Evolutionary conservation across 345 rosid species (phyloP), one percentile per base, ranked within the genome.

Genomic region (Turnera subulata): DNA sequence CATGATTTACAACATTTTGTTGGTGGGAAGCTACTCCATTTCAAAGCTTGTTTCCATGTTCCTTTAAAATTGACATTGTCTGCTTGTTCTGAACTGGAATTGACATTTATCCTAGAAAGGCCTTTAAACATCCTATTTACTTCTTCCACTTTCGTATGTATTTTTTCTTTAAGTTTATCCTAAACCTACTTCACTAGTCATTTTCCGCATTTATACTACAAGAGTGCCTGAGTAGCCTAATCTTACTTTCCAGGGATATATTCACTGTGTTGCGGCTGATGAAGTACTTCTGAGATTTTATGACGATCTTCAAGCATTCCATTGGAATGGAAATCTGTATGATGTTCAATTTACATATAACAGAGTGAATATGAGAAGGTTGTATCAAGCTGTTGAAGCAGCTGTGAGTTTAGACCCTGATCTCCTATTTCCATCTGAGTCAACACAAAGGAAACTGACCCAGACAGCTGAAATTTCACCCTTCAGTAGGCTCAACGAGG

Each of bases 251-350:
- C 82, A 90, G 97, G 97, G 97, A 56, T 76, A 18, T 64, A 61
- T 90, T 39, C 78, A 84, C 61, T 81, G 88, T n/a, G 95, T 86
- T 33, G 88, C 82, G 65, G 90, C 95, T 11, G 95, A 87, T 74
- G 90, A 86, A 67, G 88, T 90, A 55, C 64, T 61, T 68, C 45
- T 87, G 76, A 80, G 68, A 76, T 90, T 90, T 71, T 72, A 74
- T 50, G 14, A 46, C 13, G 81, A 81, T 51, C 74, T 83, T 76
- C 95, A 82, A 62, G 15, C 10, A 4, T 19, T 23, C 61, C 83
- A 87, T 64, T 43, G 53, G 65, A 58, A 75, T 67, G 77, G 70
- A 71, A 71, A 70, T 70, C 60, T 77, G 58, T 90, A 84, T 48
- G 75, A 81, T 73, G 84, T 87, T 49, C 81, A 72, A 66, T 90